Evolutionary conservation across 1,284 basidiomycete genomes (phyloP), one percentile per base, ranked within the genome.

Genomic region (Fereydounia khargensis): DNA sequence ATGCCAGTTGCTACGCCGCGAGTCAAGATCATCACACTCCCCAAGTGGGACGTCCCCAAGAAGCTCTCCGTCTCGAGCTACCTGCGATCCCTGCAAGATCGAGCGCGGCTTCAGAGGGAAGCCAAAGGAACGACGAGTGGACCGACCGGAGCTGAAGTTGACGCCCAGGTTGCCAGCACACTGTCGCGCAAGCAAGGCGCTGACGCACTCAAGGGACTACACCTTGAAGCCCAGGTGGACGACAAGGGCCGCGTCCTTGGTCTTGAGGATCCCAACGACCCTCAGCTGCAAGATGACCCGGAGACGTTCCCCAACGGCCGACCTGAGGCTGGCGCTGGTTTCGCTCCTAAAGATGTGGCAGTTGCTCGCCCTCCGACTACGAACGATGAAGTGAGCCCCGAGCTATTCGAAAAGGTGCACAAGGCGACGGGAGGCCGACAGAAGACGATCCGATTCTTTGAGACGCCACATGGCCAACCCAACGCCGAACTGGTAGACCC

Each of bases 221-320:
- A n/a, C n/a, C n/a, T n/a, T n/a, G n/a, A n/a, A 13, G 39, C 18
- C 18, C 44, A 47, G 35, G 38, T 42, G 3, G 65, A 60, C 31
- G 27, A 42, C 1, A 18, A 48, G 27, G 65, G 62, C 13, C 43
- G 56, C 0, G 49, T 40, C 19, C 30, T 62, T 0, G 65, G 64
- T 0, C 34, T 68, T 2, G 60, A 68, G 31, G 64, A 68, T 30
- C 52, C 60, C 1, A 13, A 47, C 22, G 59, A 68, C 4, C 48
- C 60, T 0, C 21, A 37, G 0, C 42, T 66, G 11, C 16, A 35
- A 4, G 64, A 66, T 11, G 52, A 60, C 19, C 55, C 59, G 9
- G n/a, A 21, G 4, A 42, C 43, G 1, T 46, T 45, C 19, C 21
- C 36, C 28, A 6, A 18, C 31, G 31, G 31, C 31, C 31, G 31